Evolutionary conservation across 164 flowering plant genomes (phyloP), one percentile per base, ranked within the genome.

Genomic region (Stephania yunnanensis): DNA sequence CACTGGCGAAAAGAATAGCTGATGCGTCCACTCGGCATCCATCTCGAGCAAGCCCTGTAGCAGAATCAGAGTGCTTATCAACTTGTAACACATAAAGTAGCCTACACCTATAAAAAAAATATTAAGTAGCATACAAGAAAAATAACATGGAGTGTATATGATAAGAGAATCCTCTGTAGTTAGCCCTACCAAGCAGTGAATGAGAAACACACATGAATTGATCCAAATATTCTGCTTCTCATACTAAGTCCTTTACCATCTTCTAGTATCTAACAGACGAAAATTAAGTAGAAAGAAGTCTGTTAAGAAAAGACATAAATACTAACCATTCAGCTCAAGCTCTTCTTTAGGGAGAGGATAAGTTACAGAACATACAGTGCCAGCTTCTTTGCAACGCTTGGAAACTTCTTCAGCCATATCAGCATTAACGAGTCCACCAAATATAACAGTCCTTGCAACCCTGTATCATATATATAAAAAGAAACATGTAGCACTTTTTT

Each of bases 371-470:
- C 85, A 88, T 15, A 90, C 89, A 75, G 85, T 70, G 46, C 90
- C 97, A 81, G 80, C 76, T 80, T 89, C 88, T 80, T 79, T 82
- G 10, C 92, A 95, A 61, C 68, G 85, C n/a, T 68, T 76, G 36
- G 88, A 84, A 74, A 89, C 92, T 73, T 86, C 88, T 50, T 88
- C 97, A 7, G 95, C 97, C 91, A 93, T 87, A 69, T 88, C 87
- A 78, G 84, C 83, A 87, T 78, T 83, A 69, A 81, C 72, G 77
- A 95, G 89, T 66, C 98, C 91, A 74, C 99, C 98, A 81, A 91
- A 80, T 78, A 95, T 81, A 44, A 93, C 97, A 64, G 96, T 93
- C 80, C 89, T 87, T 25, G 99, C 97, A 83, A 90, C 91, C 93
- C 97, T 93, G 75, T 80, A 81, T 9, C 73, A 73, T 19, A 78